Evolutionary conservation across 768 basidiomycete genomes (phyloP).

Genomic region (Rhodotorula diobovata): DNA sequence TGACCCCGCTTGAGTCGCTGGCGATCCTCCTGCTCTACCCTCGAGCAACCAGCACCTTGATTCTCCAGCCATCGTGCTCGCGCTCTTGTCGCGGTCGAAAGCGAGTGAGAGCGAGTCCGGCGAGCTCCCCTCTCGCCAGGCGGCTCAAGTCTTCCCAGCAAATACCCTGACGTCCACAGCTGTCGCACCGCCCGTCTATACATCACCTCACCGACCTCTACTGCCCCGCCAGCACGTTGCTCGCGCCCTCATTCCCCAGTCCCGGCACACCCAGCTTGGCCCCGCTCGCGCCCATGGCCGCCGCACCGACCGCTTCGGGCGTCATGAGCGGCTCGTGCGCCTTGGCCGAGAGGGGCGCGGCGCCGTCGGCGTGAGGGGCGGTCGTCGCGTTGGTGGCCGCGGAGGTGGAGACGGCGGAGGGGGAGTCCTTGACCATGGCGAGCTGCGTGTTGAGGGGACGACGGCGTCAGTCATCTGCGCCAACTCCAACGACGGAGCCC

Average conservation of each 20-base stretch:
- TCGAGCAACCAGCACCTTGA: too few relatives aligned
- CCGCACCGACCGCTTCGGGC: slow-evolving; percentile 25
- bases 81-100: too few relatives aligned
- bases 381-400: not conserved
- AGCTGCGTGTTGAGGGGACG: too few relatives aligned
- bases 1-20: too few relatives aligned
- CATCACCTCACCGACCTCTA: not conserved
- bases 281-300: slow-evolving; percentile 24
- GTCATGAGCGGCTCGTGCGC: slow-evolving; percentile 17
- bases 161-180: too few relatives aligned
- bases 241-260: not conserved
- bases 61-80: too few relatives aligned
- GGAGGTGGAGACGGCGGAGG: not conserved
- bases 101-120: too few relatives aligned
- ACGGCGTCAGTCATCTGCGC: not conserved
- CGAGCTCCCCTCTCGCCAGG: too few relatives aligned
- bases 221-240: not conserved
- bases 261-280: slow-evolving; percentile 4
- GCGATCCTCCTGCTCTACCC: too few relatives aligned
- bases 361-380: not conserved
- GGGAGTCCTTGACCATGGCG: not conserved
- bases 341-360: not conserved
- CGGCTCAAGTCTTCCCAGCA: too few relatives aligned
- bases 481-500: too few relatives aligned
- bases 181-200: too few relatives aligned